Evolutionary conservation across 208 protist species (phyloP).

Genomic region (Acanthamoeba lenticulata): DNA sequence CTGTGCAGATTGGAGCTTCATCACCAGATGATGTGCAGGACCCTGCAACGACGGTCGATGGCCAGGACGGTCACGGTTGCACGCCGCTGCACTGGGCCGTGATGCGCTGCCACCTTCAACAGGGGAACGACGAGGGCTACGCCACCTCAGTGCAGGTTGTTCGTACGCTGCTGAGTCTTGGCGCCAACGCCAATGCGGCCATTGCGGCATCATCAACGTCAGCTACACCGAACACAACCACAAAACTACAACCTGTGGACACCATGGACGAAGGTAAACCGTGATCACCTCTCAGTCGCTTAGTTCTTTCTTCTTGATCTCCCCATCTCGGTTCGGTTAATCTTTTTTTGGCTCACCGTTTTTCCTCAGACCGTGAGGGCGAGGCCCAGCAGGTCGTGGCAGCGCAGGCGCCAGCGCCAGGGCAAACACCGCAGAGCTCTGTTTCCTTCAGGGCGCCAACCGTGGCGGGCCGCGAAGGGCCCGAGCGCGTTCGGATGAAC

Average conservation of each 20-base stretch:
- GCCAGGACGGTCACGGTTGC: not conserved
- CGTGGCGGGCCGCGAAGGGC: not conserved
- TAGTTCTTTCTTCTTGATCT: not conserved
- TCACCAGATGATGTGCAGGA: too few species aligned
- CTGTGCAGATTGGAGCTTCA: too few species aligned
- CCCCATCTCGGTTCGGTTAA: not conserved
- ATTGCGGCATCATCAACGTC: not conserved
- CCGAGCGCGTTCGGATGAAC: not conserved
- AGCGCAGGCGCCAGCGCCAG: not conserved
- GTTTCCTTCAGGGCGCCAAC: not conserved
- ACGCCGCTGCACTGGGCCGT: not conserved
- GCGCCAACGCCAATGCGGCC: not conserved
- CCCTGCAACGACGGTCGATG: too few species aligned
- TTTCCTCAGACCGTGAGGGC: not conserved
- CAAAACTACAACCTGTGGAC: not conserved
- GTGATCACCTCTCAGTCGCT: not conserved
- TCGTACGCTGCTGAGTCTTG: not conserved
- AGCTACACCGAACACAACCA: not conserved
- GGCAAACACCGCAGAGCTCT: too few species aligned
- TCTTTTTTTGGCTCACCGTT: not conserved
- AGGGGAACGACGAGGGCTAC: not conserved
- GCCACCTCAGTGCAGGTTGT: not conserved
- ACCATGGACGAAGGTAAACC: not conserved
- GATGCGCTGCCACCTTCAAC: not conserved
- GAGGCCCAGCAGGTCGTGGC: not conserved